A percentile compares a stretch with the other conserved stretches of the same genome.
phyloP scores from a whole-genome alignment of 352 stramenopile genomes.

The Globisporangium alternatum region DNA sequence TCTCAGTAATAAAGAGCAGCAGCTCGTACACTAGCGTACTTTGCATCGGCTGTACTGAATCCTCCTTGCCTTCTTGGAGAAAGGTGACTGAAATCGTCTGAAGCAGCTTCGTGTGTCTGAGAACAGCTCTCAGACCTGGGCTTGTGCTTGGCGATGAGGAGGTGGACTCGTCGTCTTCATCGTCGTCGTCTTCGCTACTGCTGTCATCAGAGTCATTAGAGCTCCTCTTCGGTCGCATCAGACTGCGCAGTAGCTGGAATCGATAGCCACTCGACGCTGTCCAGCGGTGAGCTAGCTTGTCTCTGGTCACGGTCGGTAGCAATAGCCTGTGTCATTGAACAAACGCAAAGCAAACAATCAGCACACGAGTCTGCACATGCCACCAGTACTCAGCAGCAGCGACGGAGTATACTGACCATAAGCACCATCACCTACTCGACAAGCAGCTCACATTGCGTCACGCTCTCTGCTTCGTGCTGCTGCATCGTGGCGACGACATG shows the following conservation, averaged over 20 bases:
- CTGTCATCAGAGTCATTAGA: background rate
- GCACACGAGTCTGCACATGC: background rate
- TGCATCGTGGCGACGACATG: constrained; percentile 4
- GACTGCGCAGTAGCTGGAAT: constrained; percentile 46
- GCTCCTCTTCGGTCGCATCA: constrained; percentile 19
- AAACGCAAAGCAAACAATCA: background rate
- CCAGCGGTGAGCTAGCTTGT: background rate
- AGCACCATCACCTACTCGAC: constrained; percentile 10
- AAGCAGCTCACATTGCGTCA: background rate
- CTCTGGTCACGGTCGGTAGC: background rate
- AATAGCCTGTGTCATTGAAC: constrained; percentile 1
- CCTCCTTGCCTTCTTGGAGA: background rate
- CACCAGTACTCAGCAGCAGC: background rate
- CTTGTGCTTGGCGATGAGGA: background rate
- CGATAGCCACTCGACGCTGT: constrained; percentile 30
- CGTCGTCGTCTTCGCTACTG: background rate
- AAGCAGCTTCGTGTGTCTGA: constrained; percentile 1
- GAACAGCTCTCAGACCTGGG: constrained; percentile 1
- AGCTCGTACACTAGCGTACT: constrained; percentile 10
- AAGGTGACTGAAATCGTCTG: background rate
- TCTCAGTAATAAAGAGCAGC: constrained; percentile 31
- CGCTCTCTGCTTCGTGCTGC: background rate
- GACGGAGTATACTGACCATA: background rate
- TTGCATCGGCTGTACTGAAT: too few relatives aligned
- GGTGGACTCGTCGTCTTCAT: background rate